Evolutionary conservation across 23 red algal genomes (phyloP).

Genomic region (Porphyridium purpureum): DNA sequence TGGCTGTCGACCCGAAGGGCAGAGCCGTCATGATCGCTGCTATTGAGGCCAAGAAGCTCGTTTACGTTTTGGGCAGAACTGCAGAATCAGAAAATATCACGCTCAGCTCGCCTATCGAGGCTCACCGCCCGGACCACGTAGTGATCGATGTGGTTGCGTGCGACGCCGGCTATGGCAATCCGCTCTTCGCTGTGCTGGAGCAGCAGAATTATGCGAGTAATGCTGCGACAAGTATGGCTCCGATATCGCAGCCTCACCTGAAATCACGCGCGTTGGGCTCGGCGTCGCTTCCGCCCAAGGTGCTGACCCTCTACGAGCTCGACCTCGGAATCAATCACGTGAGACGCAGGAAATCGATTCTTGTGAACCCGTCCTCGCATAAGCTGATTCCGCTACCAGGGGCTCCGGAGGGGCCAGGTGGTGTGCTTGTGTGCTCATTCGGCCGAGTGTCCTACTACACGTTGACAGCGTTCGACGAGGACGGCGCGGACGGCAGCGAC

Average conservation of each 20-base stretch:
- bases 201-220: slow-evolving; percentile 15
- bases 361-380: slow-evolving; percentile 12
- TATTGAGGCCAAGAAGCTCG: slow-evolving; percentile 60
- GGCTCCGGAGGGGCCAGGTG: slow-evolving; percentile 58
- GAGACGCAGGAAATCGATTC: slow-evolving; percentile 13
- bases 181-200: slow-evolving; percentile 67
- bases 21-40: slow-evolving; percentile 57
- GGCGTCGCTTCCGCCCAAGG: too few species aligned
- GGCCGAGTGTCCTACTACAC: slow-evolving; percentile 20
- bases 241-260: too few species aligned
- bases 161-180: slow-evolving; percentile 83
- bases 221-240: too few species aligned
- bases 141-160: slow-evolving; percentile 21
- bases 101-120: slow-evolving; percentile 38
- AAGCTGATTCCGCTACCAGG: slow-evolving; percentile 52
- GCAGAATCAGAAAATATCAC: slow-evolving; percentile 24
- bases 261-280: too few species aligned
- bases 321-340: slow-evolving; percentile 75
- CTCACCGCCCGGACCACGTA: slow-evolving; percentile 25
- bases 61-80: slow-evolving; percentile 57
- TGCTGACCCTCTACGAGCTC: slow-evolving; percentile 65
- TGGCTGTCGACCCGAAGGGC: slow-evolving; percentile 46
- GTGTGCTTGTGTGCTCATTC: slow-evolving; percentile 39
- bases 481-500: background rate
- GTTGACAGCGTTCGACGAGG: slow-evolving; percentile 16